A percentile compares a stretch with the other conserved stretches of the same genome.
Conservation (phyloP, 257 asterid species). For the Solanum habrochaites region DNA sequence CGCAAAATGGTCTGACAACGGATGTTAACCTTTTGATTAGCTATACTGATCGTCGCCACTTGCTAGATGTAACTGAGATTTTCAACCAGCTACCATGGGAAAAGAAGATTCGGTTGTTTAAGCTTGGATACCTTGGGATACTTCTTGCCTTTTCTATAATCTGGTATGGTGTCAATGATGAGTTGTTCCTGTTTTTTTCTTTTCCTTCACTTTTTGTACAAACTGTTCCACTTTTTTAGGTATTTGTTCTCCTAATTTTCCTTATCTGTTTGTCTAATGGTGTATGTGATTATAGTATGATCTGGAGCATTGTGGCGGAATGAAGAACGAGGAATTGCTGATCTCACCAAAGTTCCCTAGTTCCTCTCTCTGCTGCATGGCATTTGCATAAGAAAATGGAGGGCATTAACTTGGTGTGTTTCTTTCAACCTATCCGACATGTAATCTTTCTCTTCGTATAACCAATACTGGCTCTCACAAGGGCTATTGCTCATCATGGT, state of each 20-base stretch:
- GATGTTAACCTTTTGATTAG: constrained; percentile 23
- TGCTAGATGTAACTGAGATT: constrained; percentile 85
- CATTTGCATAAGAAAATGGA: background rate
- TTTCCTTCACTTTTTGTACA: background rate
- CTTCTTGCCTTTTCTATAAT: constrained; percentile 42
- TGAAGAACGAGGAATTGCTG: constrained; percentile 19
- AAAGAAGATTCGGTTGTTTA: constrained; percentile 52
- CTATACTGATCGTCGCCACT: constrained; percentile 36
- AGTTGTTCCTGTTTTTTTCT: background rate
- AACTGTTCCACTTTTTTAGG: background rate
- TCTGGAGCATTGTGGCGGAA: constrained; percentile 57
- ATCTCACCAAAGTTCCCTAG: background rate
- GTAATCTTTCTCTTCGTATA: background rate
- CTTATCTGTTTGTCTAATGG: background rate
- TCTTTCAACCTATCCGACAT: background rate
- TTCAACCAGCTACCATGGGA: constrained; percentile 68
- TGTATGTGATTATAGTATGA: constrained; percentile 40
- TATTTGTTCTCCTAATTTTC: background rate
- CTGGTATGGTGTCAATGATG: constrained; percentile 24
- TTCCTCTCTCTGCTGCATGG: background rate
- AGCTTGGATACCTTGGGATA: constrained; percentile 56
- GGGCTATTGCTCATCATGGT: background rate
- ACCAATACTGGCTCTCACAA: background rate
- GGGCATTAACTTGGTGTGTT: background rate
- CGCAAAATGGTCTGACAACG: background rate